Evolutionary conservation across 495 filamentous ascomycete species (phyloP), one percentile per base, ranked within the genome.

Genomic region (Thermothielavioides terrestris): DNA sequence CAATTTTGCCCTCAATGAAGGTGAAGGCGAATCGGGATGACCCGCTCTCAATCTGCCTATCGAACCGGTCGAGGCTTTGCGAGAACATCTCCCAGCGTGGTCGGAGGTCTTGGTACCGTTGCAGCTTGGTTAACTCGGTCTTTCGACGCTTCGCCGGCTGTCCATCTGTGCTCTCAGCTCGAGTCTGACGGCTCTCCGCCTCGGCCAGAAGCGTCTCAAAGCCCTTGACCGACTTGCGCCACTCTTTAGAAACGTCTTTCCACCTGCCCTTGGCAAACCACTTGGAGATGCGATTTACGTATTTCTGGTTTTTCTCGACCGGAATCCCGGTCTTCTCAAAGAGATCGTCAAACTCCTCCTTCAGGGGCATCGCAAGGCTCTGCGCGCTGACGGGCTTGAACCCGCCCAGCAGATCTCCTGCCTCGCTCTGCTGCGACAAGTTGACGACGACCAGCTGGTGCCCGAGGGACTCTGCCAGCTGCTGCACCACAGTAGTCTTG

Each of bases 371-470:
- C 2, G 89, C 85, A 51, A 97, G 77, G 54, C 81, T 90, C 54
- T 89, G 84, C 32, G 90, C 77, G 64, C 86, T 95, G 44, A 96
- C 82, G 2, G 94, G 94, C 62, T 97, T 97, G 71, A 92, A 97
- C 2, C 92, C 92, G 53, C 94, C 94, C 0, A 99, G 69, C 6
- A 99, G 68, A 69, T 99, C 94, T 21, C 88, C 83, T 32, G 82
- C 86, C 68, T 99, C 94, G 63, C 90, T 97, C 60, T 99, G 94
- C 63, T 99, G 94, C 0, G 94, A 97, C 57, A 99, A 63, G 63
- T 99, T 99, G 54, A 97, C 84, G 1, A 89, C 86, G 0, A 85
- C 84, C 3, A 99, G 77, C 53, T 89, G 88, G 53, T 84, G 82
- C 0, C 90, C 84, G 25, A 94, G 76, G 14, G 83, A 71, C 26